Evolutionary conservation across 176 grass and related monocot species (phyloP), one percentile per base, ranked within the genome.

Genomic region (Aegilops tauschii): DNA sequence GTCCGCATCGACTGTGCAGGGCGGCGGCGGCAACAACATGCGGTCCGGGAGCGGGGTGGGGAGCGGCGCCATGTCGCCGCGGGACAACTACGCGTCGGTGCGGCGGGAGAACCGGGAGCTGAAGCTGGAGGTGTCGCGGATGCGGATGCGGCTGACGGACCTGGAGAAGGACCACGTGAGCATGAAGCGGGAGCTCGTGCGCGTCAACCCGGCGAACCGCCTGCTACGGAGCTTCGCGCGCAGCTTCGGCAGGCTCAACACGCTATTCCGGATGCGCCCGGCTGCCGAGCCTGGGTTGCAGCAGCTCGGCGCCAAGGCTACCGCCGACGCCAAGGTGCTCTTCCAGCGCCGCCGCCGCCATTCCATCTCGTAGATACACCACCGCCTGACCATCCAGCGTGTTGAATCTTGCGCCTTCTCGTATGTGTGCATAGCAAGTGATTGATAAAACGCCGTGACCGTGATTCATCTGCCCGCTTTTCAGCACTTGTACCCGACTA

Each of bases 81-180:
- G 96, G 40, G 96, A 98, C 90, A 98, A 92, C 83, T 98, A 98
- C 80, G 96, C 96, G n/a, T 98, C 93, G 4, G 93, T 98, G 49
- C 52, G 96, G 32, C 89, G 93, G 45, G 96, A 98, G 88, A 98
- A 98, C 86, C 82, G 93, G 65, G 96, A 98, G 79, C 89, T 98
- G 14, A 96, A 96, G 82, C 89, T 98, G 61, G 96, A 98, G 86
- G 93, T 98, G 61, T 92, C 93, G 21, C 91, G 96, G 31, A 98
- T 98, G 96, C 81, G 96, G 81, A 92, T 98, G 92, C 83, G 96
- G 58, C 86, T 98, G 14, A 98, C 92, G 16, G 93, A 98, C 84
- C 85, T 98, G 82, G 96, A 98, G 86, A 98, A 98, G 90, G 96
- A 96, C 86, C 96, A 98, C 83, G 93, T 94, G 7, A 95, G 88